phyloP scores from a whole-genome alignment of 2,329 filamentous ascomycete species.

The Trichoderma sp. region DNA sequence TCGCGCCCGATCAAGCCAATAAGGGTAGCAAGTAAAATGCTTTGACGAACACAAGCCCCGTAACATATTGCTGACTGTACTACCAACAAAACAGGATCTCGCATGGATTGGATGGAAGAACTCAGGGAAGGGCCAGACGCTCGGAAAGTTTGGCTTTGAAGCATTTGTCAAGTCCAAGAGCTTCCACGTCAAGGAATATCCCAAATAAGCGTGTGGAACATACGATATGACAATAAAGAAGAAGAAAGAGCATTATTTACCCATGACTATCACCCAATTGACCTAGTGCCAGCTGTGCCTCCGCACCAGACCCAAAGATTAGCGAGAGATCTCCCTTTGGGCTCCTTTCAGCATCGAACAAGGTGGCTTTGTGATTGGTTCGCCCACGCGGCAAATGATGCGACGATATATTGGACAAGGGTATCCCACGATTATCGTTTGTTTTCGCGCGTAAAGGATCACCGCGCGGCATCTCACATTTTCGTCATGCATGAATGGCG shows the following conservation, averaged over 20 bases:
- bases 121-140: constrained; percentile 86
- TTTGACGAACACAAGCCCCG: constrained; percentile 2
- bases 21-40: neutral
- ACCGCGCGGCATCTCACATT: constrained; percentile 12
- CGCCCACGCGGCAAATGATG: constrained; percentile 22
- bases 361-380: constrained; percentile 27
- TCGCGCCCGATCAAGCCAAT: constrained; percentile 5
- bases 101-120: constrained; percentile 99
- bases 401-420: constrained; percentile 21
- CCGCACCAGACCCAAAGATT: constrained; percentile 29
- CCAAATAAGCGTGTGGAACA: constrained; percentile 51
- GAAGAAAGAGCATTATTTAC: constrained; percentile 5
- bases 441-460: constrained; percentile 12
- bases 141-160: constrained; percentile 90
- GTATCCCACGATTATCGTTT: constrained; percentile 1
- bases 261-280: constrained; percentile 2
- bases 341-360: constrained; percentile 7
- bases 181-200: constrained; percentile 86
- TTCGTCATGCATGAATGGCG: constrained; percentile 13
- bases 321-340: constrained; percentile 33
- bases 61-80: constrained; percentile 29
- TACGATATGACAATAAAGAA: constrained; percentile 10
- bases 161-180: constrained; percentile 97
- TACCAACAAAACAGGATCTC: constrained; percentile 64
- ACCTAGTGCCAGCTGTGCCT: constrained; percentile 17